Base-by-base conservation (phyloP, 495 filamentous ascomycete species). In the Bathelium albidoporum region DNA sequence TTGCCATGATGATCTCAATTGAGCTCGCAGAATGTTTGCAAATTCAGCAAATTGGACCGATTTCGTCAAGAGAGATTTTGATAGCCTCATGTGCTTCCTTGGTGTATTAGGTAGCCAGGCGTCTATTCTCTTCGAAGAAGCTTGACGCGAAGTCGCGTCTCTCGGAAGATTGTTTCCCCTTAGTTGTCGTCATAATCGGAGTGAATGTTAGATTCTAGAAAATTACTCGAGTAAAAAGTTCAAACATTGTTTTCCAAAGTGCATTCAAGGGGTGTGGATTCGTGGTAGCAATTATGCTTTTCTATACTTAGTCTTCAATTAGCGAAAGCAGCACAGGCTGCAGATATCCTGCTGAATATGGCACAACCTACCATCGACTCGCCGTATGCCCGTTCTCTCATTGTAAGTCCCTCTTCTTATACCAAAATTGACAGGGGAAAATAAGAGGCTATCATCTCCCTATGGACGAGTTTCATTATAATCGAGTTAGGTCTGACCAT, bases 381-480 rank as follows among this genome's bases (percentile, higher is more conserved):
- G 2, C 78, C 78, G 11, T 80, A 77, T 59, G 58, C 74, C 10
- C 75, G 75, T 58, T 77, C 77, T 9, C 71, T 81, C n/a, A 63
- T 81, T 39, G 78, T 80, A 74, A 64, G 65, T 43, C 45, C 31
- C 49, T 60, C 36, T 61, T 52, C 41, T 32, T 49, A 59, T 29
- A 1, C 61, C 61, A n/a, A 66, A 34, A 43, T 55, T 66, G 32
- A 52, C 34, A 32, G 59, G n/a, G n/a, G n/a, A n/a, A n/a, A n/a
- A n/a, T n/a, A n/a, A n/a, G n/a, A n/a, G n/a, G n/a, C n/a, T n/a
- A n/a, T 68, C 18, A 68, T 67, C 44, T 72, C 78, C n/a, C n/a
- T n/a, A n/a, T n/a, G n/a, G n/a, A n/a, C n/a, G n/a, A n/a, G n/a
- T n/a, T n/a, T n/a, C n/a, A n/a, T n/a, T n/a, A n/a, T n/a, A n/a